Base-by-base conservation (phyloP, 2,329 filamentous ascomycete genomes). In the Colletotrichum aenigma region DNA sequence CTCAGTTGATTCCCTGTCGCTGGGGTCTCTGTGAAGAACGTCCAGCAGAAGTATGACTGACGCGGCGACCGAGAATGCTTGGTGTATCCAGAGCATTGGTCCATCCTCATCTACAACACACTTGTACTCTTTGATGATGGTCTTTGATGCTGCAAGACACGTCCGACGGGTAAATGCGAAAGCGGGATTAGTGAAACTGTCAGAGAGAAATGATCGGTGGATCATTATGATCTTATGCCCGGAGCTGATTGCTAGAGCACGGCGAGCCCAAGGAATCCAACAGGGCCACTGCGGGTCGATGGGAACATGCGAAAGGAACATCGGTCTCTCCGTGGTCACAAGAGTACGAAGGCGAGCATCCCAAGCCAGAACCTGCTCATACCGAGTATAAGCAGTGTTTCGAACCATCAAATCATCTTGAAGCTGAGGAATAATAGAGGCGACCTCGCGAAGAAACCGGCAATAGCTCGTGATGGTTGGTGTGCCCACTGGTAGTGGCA, bases 61-160 rank as follows among this genome's bases (percentile, higher is more conserved):
- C 10, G 43, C 43, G 10, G 43, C 80, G 3, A 83, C 79, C 3
- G 80, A 73, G 55, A 82, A 83, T 2, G 81, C 81, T 36, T 81
- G 80, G 32, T 82, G 77, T 5, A 79, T 79, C 81, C 81, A 82
- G 1, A 82, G 66, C 15, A 79, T 67, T 2, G 80, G 79, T 6
- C 75, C 78, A 28, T 78, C 77, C 21, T 80, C 79, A 5, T 78
- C 71, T 6, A 75, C 67, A 18, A 77, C 78, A 3, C 26, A 36
- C 66, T 78, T 78, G 68, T 79, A 79, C 68, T 82, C 81, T 13
- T 79, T 80, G 79, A 86, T 76, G 62, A 86, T 86, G 3, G 84
- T 86, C 79, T 83, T 84, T 18, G 84, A 81, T 4, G 84, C 84
- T 1, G 84, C 82, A 15, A 85, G 78, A 65, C 84, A 86, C 1